Evolutionary conservation across 768 basidiomycete genomes (phyloP).

Genomic region (Mycena crocata): DNA sequence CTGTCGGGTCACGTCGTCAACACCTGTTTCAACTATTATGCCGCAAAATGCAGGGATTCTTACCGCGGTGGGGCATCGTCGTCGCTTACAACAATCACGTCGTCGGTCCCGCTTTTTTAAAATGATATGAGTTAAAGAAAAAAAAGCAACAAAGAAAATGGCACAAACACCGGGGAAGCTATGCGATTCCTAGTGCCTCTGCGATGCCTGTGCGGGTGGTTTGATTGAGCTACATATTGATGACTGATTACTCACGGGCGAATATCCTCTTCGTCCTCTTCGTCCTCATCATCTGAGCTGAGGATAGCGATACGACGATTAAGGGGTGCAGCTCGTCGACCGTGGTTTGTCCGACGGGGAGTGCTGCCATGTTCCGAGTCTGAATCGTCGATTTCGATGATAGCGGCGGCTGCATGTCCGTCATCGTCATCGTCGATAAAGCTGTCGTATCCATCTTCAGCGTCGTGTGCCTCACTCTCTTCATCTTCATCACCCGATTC

Average conservation of each 20-base stretch:
- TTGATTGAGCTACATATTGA: background rate
- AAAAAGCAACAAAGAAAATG: background rate
- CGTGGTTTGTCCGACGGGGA: background rate
- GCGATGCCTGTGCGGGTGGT: background rate
- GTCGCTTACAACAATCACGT: constrained; percentile 19
- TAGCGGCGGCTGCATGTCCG: background rate
- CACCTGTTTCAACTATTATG: too few relatives aligned
- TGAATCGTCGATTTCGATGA: constrained; percentile 30
- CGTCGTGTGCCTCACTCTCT: constrained; percentile 40
- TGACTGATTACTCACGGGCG: constrained; percentile 7
- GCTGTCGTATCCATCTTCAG: constrained; percentile 62
- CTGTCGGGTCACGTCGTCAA: too few relatives aligned
- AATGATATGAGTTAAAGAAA: background rate
- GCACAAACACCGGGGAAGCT: constrained; percentile 11
- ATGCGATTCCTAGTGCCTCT: background rate
- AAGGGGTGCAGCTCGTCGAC: background rate
- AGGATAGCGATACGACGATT: background rate
- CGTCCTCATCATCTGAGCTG: constrained; percentile 25
- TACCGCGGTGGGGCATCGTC: constrained; percentile 7
- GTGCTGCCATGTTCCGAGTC: constrained; percentile 7
- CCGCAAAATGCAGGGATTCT: too few relatives aligned
- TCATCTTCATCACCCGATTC: constrained; percentile 35
- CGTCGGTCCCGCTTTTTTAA: background rate
- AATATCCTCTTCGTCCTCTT: background rate
- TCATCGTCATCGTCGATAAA: constrained; percentile 66